Conservation (phyloP, 1,284 basidiomycete species). For the Sporisorium iseilematis-ciliati region DNA sequence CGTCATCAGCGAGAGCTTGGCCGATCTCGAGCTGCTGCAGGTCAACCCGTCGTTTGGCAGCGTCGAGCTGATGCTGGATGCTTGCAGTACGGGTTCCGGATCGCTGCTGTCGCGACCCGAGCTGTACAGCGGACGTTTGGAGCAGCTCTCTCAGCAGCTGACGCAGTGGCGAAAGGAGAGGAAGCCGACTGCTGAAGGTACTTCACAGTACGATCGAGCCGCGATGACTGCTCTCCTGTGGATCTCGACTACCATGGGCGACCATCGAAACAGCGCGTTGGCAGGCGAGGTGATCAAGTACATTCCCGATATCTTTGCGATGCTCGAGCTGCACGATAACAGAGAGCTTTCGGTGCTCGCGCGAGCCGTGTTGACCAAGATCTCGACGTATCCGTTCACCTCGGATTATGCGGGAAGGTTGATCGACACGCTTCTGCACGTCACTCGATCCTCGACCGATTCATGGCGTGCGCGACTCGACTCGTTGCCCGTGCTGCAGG, state of each 20-base stretch:
- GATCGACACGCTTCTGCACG: slow-evolving; percentile 53
- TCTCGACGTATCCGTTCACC: slow-evolving; percentile 60
- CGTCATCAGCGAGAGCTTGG: slow-evolving; percentile 70
- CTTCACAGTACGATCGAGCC: slow-evolving; percentile 65
- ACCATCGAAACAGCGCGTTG: slow-evolving; percentile 63
- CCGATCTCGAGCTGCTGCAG: slow-evolving; percentile 69
- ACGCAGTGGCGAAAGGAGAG: slow-evolving; percentile 64
- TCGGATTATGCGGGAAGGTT: slow-evolving; percentile 49
- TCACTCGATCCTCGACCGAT: slow-evolving; percentile 54
- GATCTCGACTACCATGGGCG: slow-evolving; percentile 66
- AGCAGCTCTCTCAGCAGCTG: slow-evolving; percentile 64
- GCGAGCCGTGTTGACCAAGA: slow-evolving; percentile 57
- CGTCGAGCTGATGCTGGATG: slow-evolving; percentile 76
- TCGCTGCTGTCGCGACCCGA: slow-evolving; percentile 74
- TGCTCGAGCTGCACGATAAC: slow-evolving; percentile 68
- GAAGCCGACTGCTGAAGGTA: slow-evolving; percentile 70
- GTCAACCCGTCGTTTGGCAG: slow-evolving; percentile 81
- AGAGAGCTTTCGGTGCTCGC: slow-evolving; percentile 61
- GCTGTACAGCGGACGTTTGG: slow-evolving; percentile 73
- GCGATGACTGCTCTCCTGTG: slow-evolving; percentile 63
- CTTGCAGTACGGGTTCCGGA: slow-evolving; percentile 74
- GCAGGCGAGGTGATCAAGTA: slow-evolving; percentile 59
- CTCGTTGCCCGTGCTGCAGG: slow-evolving; percentile 64
- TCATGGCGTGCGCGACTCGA: slow-evolving; percentile 67
- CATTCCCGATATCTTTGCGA: slow-evolving; percentile 66